Evolutionary conservation across 2,329 filamentous ascomycete species (phyloP).

Genomic region (Ceratocystis destructans): DNA sequence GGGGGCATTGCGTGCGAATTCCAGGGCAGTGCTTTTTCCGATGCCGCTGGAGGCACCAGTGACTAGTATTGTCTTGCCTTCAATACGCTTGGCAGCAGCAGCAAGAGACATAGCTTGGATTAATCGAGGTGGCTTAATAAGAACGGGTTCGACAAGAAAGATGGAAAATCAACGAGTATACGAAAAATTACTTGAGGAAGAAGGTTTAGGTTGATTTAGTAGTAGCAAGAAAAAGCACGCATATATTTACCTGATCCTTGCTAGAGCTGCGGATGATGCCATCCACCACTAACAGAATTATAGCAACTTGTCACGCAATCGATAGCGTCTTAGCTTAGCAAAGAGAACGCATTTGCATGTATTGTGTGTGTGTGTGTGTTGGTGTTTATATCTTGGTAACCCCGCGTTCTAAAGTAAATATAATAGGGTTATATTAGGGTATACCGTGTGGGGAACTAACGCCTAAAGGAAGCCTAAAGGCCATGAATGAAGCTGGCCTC

Average conservation of each 20-base stretch:
- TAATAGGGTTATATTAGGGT: background rate
- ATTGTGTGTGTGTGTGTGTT: too few species aligned
- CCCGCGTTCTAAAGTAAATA: too few species aligned
- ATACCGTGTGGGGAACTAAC: background rate
- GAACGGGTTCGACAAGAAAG: background rate
- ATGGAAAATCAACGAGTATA: background rate
- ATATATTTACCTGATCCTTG: background rate
- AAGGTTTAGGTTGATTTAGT: background rate
- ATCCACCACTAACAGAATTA: background rate
- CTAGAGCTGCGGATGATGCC: background rate
- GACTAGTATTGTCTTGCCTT: slow-evolving; percentile 82
- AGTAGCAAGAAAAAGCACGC: background rate
- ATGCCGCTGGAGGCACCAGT: slow-evolving; percentile 92
- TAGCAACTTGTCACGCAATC: background rate
- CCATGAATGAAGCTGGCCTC: background rate
- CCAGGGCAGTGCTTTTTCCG: slow-evolving; percentile 67
- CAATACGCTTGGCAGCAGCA: slow-evolving; percentile 66
- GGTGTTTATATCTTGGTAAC: too few species aligned
- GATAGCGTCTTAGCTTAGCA: background rate
- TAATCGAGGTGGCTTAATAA: background rate
- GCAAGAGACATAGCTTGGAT: slow-evolving; percentile 38
- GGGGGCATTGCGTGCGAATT: slow-evolving; percentile 79
- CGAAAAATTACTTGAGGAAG: background rate
- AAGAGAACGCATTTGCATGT: background rate
- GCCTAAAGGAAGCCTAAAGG: background rate